Evolutionary conservation across 2,329 filamentous ascomycete species (phyloP), one percentile per base, ranked within the genome.

Genomic region (Aspergillus sp.): DNA sequence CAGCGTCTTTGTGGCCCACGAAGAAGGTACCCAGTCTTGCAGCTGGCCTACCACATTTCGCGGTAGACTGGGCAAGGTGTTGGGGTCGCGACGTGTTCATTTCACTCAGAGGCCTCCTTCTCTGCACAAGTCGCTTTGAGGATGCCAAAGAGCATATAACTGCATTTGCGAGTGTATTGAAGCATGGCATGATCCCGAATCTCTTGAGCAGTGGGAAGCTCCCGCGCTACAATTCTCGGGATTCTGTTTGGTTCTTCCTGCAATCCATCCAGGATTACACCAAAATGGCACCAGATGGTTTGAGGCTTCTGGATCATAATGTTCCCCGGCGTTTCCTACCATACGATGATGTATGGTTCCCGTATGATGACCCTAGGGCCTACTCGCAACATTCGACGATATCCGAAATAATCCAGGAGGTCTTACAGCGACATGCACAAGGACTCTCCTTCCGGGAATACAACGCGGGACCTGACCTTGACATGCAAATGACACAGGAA

Each of bases 21-120:
- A 94, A 91, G 74, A 81, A 85, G 19, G 92, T 96, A 0, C 91
- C 94, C 1, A 94, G 90, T 52, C 83, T 99, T 67, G 94, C 95
- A 17, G 95, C 95, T 32, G 95, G 95, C 15, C 80, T 99, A 50
- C 95, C 95, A 38, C 95, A 99, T 76, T 99, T 99, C 72, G 86
- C 95, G 0, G 89, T 91, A 8, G 89, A 92, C 69, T 99, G 95
- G 93, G 93, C 94, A 53, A 86, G 95, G 69, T 97, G 94, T 76
- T 99, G 95, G 95, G 95, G 96, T 7, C 89, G 95, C 58, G 95
- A 99, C 75, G 92, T 97, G 11, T 98, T 97, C 75, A 99, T 99
- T 64, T 95, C 95, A 13, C 86, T 96, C 42, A 89, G 95, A 54
- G 95, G 95, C 47, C 82, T 99, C n/a, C 91, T 91, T 67, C 85